Evolutionary conservation across 2,329 filamentous ascomycete genomes (phyloP), one percentile per base, ranked within the genome.

Genomic region (Claviceps sp.): DNA sequence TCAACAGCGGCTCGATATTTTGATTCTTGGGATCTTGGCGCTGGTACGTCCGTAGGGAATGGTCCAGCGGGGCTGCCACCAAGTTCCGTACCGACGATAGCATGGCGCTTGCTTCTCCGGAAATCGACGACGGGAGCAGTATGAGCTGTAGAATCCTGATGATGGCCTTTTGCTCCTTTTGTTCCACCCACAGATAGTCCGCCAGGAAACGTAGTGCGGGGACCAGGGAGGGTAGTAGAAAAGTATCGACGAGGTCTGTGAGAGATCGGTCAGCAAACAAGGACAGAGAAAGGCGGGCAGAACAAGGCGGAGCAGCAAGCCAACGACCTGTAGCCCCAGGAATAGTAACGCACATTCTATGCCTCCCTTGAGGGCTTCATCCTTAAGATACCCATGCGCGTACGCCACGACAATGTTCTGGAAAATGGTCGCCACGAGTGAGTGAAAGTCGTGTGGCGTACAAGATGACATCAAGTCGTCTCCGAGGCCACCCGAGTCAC

Each of bases 391-490:
- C 5, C 81, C 81, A 1, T 75, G 74, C n/a, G 78, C 78, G 57
- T 81, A 82, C 1, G 85, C 87, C 38, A 85, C 70, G 0, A 88
- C 78, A 43, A 85, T 87, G 58, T 88, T 84, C 57, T 84, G 77
- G 62, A 91, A 89, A 0, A 93, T 69, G 0, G 85, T 84, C 1
- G 88, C 85, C 14, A 89, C 81, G 4, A 93, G 73, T 18, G 86
- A 70, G 60, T 91, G 91, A 62, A 93, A 93, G 41, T 89, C 82
- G 61, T 90, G 86, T 1, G 88, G 88, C 1, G 84, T 82, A 59
- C 87, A 93, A 1, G 85, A 85, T 8, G 85, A 83, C 79, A 91
- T 87, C 7, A 91, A 71, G 53, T 91, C 87, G 60, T 93, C 87
- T 7, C 82, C 82, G 3, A 93, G 77, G 0, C 85, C 85, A 38